These are phyloP conservation scores for Alternaria arbusti DNA, from an alignment of 2,329 filamentous ascomycete species.

Conservation along the genomic window DNA sequence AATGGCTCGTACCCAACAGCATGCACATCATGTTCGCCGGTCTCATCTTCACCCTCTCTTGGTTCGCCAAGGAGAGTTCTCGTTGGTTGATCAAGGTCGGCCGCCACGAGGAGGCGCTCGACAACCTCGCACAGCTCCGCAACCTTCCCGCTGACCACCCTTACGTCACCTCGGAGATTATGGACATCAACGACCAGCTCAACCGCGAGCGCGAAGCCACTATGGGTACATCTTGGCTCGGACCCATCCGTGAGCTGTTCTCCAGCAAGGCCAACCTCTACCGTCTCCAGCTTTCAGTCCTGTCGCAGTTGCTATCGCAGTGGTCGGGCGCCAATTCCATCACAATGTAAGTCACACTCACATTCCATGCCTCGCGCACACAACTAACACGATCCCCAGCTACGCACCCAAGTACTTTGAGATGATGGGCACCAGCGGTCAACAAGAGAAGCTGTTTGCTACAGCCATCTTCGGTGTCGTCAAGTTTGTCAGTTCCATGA, in stretches of 20 bases:
- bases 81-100: conserved; percentile 73
- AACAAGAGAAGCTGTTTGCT: conserved; percentile 72
- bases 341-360: neutral
- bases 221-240: conserved; percentile 67
- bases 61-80: conserved; percentile 73
- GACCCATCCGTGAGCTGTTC: conserved; percentile 73
- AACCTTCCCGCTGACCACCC: conserved; percentile 65
- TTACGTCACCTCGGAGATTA: conserved; percentile 68
- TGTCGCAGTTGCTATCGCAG: conserved; percentile 74
- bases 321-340: conserved; percentile 70
- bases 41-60: conserved; percentile 72
- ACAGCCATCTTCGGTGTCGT: conserved; percentile 79
- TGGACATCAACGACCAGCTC: conserved; percentile 68
- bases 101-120: conserved; percentile 64
- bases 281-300: conserved; percentile 70
- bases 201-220: conserved; percentile 76
- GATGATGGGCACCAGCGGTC: conserved; percentile 72
- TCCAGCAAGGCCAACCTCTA: conserved; percentile 73
- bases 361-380: too few species aligned
- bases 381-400: conserved; percentile 61
- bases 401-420: conserved; percentile 77
- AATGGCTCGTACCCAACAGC: conserved; percentile 72
- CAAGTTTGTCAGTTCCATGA: conserved; percentile 70
- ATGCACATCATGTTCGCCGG: conserved; percentile 80
- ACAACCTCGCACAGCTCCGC: conserved; percentile 64